A percentile compares a stretch with the other conserved stretches of the same genome.
These are phyloP conservation scores for Glycine soja DNA, from an alignment of 306 rosid species.

Conservation along the genomic window DNA sequence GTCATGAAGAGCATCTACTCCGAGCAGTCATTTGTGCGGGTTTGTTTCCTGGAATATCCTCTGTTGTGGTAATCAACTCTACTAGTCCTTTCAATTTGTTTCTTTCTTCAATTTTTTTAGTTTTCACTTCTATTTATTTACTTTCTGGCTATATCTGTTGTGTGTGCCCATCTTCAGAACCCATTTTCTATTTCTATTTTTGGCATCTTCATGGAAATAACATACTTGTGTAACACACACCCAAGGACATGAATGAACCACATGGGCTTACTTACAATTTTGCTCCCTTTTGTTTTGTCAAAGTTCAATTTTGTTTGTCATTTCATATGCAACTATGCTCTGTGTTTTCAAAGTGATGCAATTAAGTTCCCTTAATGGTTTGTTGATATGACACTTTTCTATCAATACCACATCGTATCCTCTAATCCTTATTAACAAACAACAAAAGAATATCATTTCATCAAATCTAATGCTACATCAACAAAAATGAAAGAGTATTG, in stretches of 20 bases:
- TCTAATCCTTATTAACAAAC: slow-evolving; percentile 24
- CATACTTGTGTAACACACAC: not conserved
- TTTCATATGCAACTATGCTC: not conserved
- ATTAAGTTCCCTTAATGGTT: not conserved
- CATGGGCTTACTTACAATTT: slow-evolving; percentile 11
- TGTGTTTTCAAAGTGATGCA: not conserved
- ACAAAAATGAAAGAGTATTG: slow-evolving; percentile 11
- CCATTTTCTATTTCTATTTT: slow-evolving; percentile 25
- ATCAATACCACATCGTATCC: slow-evolving; percentile 25
- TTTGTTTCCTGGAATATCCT: slow-evolving; percentile 90
- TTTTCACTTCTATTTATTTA: slow-evolving; percentile 46
- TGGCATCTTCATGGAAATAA: not conserved
- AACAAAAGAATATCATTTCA: not conserved
- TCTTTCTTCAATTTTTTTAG: slow-evolving; percentile 55
- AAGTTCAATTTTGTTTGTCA: slow-evolving; percentile 14
- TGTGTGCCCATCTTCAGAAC: slow-evolving; percentile 33
- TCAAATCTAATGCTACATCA: slow-evolving; percentile 10
- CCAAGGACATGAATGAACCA: not conserved
- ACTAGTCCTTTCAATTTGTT: slow-evolving; percentile 48
- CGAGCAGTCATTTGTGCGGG: slow-evolving; percentile 91
- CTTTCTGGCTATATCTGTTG: slow-evolving; percentile 21
- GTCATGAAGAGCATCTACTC: slow-evolving; percentile 73
- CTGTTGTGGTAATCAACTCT: slow-evolving; percentile 76
- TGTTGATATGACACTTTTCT: slow-evolving; percentile 29
- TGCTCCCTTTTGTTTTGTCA: slow-evolving; percentile 17